Evolutionary conservation across 257 asterid species (phyloP).

Genomic region (Cynanchum wilfordii): DNA sequence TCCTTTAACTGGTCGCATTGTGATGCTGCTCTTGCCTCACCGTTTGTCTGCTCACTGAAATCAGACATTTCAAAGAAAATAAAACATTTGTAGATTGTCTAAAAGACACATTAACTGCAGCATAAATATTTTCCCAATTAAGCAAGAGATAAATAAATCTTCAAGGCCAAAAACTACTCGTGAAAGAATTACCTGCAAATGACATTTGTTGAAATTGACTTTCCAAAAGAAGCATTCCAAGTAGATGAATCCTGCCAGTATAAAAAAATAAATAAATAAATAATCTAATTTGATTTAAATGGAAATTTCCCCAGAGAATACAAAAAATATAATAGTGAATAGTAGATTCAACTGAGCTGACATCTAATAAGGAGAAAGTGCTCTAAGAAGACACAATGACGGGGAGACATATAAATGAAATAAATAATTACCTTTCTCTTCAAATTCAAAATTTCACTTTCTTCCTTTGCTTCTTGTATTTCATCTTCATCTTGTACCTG

Average conservation of each 20-base stretch:
- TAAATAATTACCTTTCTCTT: constrained; percentile 43
- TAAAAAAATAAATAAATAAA: constrained; percentile 5
- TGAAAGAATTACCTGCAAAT: constrained; percentile 30
- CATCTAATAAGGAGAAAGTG: neutral
- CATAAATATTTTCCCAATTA: neutral
- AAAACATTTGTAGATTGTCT: neutral
- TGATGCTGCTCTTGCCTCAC: constrained; percentile 30
- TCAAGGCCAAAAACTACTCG: neutral
- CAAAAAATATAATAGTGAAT: constrained; percentile 3
- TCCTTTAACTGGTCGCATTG: constrained; percentile 37
- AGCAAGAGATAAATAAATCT: neutral
- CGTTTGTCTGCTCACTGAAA: constrained; percentile 49
- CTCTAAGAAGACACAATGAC: neutral
- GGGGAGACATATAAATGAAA: neutral
- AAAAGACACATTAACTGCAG: neutral
- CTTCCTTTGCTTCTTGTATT: constrained; percentile 66
- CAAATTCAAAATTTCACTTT: constrained; percentile 36
- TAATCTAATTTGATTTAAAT: constrained; percentile 11
- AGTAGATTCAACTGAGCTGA: neutral
- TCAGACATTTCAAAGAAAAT: constrained; percentile 14
- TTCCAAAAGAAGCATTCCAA: constrained; percentile 23
- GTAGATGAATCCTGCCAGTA: constrained; percentile 37
- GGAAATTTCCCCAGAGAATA: constrained; percentile 5
- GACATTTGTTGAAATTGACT: constrained; percentile 28
- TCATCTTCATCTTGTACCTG: constrained; percentile 90